Evolutionary conservation across 805 yeast species (phyloP).

Genomic region (Brettanomyces naardenensis): DNA sequence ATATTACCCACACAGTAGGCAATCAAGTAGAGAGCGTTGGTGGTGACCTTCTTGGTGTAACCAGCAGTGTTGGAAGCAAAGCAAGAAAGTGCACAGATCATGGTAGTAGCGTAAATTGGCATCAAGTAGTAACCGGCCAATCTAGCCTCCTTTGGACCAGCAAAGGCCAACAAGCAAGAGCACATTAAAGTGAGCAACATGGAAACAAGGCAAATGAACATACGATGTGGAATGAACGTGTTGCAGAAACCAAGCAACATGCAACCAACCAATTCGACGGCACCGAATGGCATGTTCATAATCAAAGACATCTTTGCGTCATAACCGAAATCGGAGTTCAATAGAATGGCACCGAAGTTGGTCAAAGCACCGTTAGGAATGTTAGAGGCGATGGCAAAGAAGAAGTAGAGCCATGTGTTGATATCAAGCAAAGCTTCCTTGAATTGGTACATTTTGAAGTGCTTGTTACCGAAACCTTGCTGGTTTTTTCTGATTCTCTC

Average conservation of each 20-base stretch:
- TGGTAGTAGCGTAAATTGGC: constrained; percentile 22
- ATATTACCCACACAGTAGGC: constrained; percentile 64
- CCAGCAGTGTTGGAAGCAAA: constrained; percentile 56
- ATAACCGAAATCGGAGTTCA: constrained; percentile 29
- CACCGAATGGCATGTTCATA: constrained; percentile 28
- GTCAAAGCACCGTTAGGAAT: constrained; percentile 34
- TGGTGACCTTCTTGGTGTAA: constrained; percentile 60
- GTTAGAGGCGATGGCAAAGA: constrained; percentile 13
- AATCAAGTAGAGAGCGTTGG: constrained; percentile 50
- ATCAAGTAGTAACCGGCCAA: constrained; percentile 15
- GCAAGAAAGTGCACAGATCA: constrained; percentile 25
- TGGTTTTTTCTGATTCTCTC: constrained; percentile 26
- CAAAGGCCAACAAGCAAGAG: constrained; percentile 3
- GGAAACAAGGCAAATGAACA: not conserved
- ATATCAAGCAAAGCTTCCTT: constrained; percentile 21
- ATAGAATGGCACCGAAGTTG: constrained; percentile 36
- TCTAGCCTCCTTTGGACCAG: constrained; percentile 8
- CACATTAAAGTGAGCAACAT: not conserved
- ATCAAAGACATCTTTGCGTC: constrained; percentile 11
- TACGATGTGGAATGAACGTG: constrained; percentile 12
- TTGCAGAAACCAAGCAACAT: constrained; percentile 16
- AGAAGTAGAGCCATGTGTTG: constrained; percentile 37
- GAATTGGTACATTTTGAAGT: constrained; percentile 22
- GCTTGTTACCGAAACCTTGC: constrained; percentile 27
- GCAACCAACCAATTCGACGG: constrained; percentile 27